Percentiles rank a stretch among this genome's conserved stretches.
Conservation (phyloP, 345 rosid genomes). For the Pistacia integerrima region DNA sequence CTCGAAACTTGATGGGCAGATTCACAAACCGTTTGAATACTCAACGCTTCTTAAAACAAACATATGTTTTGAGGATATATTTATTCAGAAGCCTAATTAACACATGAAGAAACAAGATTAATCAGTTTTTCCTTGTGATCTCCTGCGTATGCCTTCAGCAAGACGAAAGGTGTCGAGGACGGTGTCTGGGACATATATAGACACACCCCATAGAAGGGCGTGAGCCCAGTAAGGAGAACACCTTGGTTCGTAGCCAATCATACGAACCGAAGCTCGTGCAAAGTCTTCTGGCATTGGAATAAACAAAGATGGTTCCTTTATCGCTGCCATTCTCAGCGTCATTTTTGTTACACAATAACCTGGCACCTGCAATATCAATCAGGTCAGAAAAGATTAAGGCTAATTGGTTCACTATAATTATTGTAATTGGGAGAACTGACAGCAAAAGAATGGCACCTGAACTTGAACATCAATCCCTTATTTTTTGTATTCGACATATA, state of each 20-base stretch:
- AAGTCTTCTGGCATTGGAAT: constrained; percentile 61
- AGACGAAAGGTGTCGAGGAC: constrained; percentile 79
- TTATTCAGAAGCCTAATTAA: too few species aligned
- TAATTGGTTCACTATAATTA: too few species aligned
- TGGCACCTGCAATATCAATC: constrained; percentile 48
- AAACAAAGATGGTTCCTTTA: constrained; percentile 51
- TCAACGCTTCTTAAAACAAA: too few species aligned
- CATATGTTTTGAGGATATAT: too few species aligned
- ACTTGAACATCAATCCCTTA: constrained; percentile 81
- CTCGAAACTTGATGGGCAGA: too few species aligned
- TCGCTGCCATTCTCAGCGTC: constrained; percentile 54
- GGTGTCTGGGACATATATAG: constrained; percentile 44
- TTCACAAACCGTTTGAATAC: too few species aligned
- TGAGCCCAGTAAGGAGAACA: constrained; percentile 86
- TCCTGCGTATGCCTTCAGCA: constrained; percentile 60
- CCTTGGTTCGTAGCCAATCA: constrained; percentile 58
- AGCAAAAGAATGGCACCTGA: constrained; percentile 47
- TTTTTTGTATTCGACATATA: constrained; percentile 70
- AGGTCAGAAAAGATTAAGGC: too few species aligned
- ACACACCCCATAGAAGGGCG: constrained; percentile 71
- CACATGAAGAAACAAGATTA: too few species aligned
- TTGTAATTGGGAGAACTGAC: too few species aligned
- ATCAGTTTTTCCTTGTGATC: constrained; percentile 7
- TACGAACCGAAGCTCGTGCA: constrained; percentile 52
- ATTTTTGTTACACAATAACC: constrained; percentile 78